phyloP scores from a whole-genome alignment of 805 yeast genomes.

The Kuraishia floccosa region DNA sequence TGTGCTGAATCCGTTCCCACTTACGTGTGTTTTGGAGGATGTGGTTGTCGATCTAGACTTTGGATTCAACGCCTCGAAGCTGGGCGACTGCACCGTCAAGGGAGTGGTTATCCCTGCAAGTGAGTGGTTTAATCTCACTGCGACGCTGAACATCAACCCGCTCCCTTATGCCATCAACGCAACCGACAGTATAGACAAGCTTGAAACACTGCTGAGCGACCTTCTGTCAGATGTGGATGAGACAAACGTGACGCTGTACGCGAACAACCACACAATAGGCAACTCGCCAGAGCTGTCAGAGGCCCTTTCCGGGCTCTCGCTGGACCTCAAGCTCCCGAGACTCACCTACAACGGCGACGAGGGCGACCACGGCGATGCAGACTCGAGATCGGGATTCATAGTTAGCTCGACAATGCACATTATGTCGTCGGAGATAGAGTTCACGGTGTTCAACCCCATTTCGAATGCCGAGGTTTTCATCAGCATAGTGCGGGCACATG shows the following conservation, averaged over 20 bases:
- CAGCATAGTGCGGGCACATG: constrained; percentile 31
- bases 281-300: constrained; percentile 13
- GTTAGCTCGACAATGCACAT: constrained; percentile 41
- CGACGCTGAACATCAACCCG: constrained; percentile 10
- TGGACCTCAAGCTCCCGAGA: constrained; percentile 19
- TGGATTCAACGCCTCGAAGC: constrained; percentile 17
- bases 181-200: constrained; percentile 6
- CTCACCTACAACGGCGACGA: constrained; percentile 4
- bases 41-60: constrained; percentile 16
- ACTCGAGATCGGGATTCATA: constrained; percentile 24
- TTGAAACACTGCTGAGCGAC: constrained; percentile 24
- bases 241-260: constrained; percentile 17
- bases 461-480: constrained; percentile 30
- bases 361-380: constrained; percentile 2
- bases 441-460: constrained; percentile 44
- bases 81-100: constrained; percentile 19
- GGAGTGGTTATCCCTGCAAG: constrained; percentile 12
- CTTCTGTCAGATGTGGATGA: constrained; percentile 26
- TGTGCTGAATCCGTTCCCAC: constrained; percentile 20
- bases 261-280: constrained; percentile 13
- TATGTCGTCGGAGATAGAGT: constrained; percentile 40
- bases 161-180: constrained; percentile 4
- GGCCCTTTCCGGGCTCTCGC: constrained; percentile 11
- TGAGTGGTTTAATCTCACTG: constrained; percentile 10
- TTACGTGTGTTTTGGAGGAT: constrained; percentile 13